Evolutionary conservation across 176 grass and related monocot species (phyloP).

Genomic region (Musa beccarii): DNA sequence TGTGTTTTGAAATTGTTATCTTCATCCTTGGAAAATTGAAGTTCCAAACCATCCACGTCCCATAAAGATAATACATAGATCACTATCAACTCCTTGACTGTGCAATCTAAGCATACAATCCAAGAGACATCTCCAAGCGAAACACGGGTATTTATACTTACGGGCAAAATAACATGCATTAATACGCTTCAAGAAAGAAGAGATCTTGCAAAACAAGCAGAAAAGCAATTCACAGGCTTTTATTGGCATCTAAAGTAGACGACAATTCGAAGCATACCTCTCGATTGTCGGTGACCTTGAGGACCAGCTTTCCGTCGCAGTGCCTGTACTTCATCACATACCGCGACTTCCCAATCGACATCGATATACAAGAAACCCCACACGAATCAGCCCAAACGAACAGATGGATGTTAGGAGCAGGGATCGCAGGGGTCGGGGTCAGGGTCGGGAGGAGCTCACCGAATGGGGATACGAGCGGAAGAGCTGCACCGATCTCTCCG

Average conservation of each 20-base stretch:
- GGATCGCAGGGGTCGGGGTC: conserved; percentile 7
- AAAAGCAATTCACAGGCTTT: not conserved
- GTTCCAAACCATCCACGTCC: too few species aligned
- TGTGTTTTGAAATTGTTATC: too few species aligned
- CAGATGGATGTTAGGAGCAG: not conserved
- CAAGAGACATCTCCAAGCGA: too few species aligned
- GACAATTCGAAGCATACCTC: conserved; percentile 31
- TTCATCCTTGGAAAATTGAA: too few species aligned
- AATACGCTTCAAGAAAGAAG: not conserved
- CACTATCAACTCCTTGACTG: too few species aligned
- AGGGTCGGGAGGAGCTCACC: conserved; percentile 23
- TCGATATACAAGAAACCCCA: not conserved
- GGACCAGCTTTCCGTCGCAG: conserved; percentile 90
- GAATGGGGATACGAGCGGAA: conserved; percentile 68
- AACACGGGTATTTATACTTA: too few species aligned
- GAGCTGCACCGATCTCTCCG: conserved; percentile 71
- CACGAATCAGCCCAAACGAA: not conserved
- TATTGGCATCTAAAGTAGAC: not conserved
- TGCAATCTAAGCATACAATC: too few species aligned
- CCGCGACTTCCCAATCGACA: conserved; percentile 37
- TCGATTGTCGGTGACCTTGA: conserved; percentile 84
- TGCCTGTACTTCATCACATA: conserved; percentile 89
- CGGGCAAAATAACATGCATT: not conserved
- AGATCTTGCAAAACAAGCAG: not conserved
- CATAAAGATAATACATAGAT: too few species aligned